Evolutionary conservation across 164 flowering plant species (phyloP).

Genomic region (Dillenia suffruticosa): DNA sequence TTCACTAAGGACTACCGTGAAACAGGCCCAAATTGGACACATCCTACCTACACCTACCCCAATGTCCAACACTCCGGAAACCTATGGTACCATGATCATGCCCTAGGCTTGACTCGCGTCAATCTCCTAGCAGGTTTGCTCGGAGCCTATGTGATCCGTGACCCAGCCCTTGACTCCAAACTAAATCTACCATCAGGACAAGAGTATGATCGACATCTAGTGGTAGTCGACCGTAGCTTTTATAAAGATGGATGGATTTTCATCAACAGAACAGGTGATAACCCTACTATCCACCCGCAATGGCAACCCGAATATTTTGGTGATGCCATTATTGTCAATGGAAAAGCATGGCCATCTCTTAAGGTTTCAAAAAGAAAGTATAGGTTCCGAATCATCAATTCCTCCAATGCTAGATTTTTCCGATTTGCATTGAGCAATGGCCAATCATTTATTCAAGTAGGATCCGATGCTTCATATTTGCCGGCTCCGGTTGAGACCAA

Average conservation of each 20-base stretch:
- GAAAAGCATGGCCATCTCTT: slow-evolving; percentile 14
- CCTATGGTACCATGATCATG: slow-evolving; percentile 53
- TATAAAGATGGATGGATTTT: slow-evolving; percentile 32
- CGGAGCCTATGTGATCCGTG: slow-evolving; percentile 40
- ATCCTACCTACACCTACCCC: slow-evolving; percentile 21
- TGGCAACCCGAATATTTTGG: slow-evolving; percentile 61
- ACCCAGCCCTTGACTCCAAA: slow-evolving; percentile 21
- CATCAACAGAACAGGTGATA: slow-evolving; percentile 42
- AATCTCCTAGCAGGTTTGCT: slow-evolving; percentile 50
- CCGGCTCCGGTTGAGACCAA: background rate
- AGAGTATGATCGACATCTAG: slow-evolving; percentile 31
- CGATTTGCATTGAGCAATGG: slow-evolving; percentile 3
- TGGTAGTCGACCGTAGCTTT: slow-evolving; percentile 45
- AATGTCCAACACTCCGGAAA: slow-evolving; percentile 42
- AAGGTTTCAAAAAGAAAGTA: slow-evolving; percentile 4
- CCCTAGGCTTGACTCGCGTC: slow-evolving; percentile 47
- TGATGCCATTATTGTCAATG: slow-evolving; percentile 42
- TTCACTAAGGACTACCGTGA: slow-evolving; percentile 35
- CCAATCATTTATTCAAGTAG: slow-evolving; percentile 2
- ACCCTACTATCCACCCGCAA: slow-evolving; percentile 50
- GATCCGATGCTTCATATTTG: slow-evolving; percentile 5
- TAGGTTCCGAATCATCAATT: slow-evolving; percentile 8
- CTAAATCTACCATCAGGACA: slow-evolving; percentile 29
- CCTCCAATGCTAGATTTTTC: slow-evolving; percentile 4
- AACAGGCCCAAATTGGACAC: slow-evolving; percentile 35